Percentiles rank a stretch among this genome's conserved stretches.
phyloP scores from a whole-genome alignment of 176 grass and related monocot species.

The Typha latifolia region DNA sequence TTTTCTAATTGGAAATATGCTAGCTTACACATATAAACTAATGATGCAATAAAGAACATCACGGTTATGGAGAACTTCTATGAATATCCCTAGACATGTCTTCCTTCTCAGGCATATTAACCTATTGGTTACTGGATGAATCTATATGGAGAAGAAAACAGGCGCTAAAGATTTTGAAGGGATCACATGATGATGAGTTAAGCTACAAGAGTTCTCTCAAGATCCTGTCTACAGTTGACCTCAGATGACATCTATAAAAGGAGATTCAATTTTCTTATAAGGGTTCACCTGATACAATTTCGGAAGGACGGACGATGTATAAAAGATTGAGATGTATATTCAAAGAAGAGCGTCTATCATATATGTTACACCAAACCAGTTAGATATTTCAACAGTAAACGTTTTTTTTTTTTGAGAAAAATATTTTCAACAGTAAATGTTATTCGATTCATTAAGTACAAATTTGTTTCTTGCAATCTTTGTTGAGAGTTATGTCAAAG shows the following conservation, averaged over 20 bases:
- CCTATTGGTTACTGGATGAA: slow-evolving; percentile 31
- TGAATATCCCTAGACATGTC: neutral
- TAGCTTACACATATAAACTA: too few relatives aligned
- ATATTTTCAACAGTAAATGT: too few relatives aligned
- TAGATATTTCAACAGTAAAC: too few relatives aligned
- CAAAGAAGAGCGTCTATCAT: neutral
- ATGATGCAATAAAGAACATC: too few relatives aligned
- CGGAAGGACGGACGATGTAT: slow-evolving; percentile 21
- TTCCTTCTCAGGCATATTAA: neutral
- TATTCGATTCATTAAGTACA: too few relatives aligned
- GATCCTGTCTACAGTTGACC: slow-evolving; percentile 22
- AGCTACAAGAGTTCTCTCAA: slow-evolving; percentile 22
- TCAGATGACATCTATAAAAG: slow-evolving; percentile 22
- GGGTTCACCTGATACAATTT: slow-evolving; percentile 31
- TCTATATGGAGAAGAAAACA: neutral
- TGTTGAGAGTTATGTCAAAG: too few relatives aligned
- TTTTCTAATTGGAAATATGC: too few relatives aligned
- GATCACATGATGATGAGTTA: neutral
- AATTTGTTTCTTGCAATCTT: too few relatives aligned
- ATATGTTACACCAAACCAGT: neutral
- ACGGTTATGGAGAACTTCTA: neutral
- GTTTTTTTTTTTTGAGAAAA: too few relatives aligned
- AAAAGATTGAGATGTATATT: slow-evolving; percentile 21
- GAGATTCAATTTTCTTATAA: slow-evolving; percentile 25
- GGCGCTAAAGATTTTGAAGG: too few relatives aligned